Conservation (phyloP, 2,329 filamentous ascomycete genomes). For the Rhinocladiella mackenziei region DNA sequence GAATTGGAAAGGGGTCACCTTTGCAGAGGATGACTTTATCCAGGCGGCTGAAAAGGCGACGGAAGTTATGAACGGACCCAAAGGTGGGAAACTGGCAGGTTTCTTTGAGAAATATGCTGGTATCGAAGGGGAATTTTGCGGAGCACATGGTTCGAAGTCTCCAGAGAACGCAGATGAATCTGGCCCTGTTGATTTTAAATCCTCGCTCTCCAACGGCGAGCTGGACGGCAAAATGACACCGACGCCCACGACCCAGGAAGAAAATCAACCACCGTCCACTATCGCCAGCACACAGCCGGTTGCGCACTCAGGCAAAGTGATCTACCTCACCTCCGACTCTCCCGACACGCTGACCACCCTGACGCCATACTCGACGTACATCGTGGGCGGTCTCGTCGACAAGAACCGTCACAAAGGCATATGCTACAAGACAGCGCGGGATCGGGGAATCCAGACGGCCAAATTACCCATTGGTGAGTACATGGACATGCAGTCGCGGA, state of each 20-base stretch:
- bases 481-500: slow-evolving; percentile 81
- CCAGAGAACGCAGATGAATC: neutral
- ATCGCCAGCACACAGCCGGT: neutral
- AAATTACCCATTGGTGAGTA: slow-evolving; percentile 94
- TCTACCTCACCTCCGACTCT: slow-evolving; percentile 93
- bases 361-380: slow-evolving; percentile 83
- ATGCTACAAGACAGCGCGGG: slow-evolving; percentile 76
- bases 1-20: slow-evolving; percentile 73
- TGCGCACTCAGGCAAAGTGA: slow-evolving; percentile 53
- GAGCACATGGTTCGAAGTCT: neutral
- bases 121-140: neutral
- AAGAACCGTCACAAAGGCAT: slow-evolving; percentile 94
- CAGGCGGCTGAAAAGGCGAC: slow-evolving; percentile 63
- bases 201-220: neutral
- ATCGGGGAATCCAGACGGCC: slow-evolving; percentile 70
- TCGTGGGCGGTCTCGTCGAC: slow-evolving; percentile 91
- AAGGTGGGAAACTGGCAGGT: slow-evolving; percentile 58
- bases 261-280: neutral
- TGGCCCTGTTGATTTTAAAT: too few relatives aligned
- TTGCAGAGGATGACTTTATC: slow-evolving; percentile 71
- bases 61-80: slow-evolving; percentile 59
- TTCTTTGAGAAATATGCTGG: slow-evolving; percentile 41
- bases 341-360: slow-evolving; percentile 75
- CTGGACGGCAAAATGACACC: neutral
- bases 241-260: slow-evolving; percentile 11